Conservation (phyloP, 495 filamentous ascomycete species). For the Immersiella caudata region DNA sequence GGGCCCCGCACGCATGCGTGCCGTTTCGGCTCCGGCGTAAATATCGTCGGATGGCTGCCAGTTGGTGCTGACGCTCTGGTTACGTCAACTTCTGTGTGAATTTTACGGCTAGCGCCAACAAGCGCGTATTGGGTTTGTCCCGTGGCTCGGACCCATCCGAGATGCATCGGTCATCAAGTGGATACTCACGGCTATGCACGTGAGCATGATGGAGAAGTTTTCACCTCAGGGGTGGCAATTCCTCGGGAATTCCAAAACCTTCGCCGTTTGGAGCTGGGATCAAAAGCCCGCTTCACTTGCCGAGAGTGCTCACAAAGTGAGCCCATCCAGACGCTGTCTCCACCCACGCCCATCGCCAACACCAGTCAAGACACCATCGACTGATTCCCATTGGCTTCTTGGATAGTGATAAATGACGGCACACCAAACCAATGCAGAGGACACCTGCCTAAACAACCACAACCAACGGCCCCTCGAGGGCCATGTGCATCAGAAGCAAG, state of each 20-base stretch:
- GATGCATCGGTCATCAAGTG: not conserved
- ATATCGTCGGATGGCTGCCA: not conserved
- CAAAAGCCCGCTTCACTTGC: too few relatives aligned
- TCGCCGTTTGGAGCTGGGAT: too few relatives aligned
- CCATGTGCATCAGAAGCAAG: constrained; percentile 3
- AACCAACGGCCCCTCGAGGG: constrained; percentile 33
- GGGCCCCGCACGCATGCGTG: not conserved
- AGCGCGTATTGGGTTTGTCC: not conserved
- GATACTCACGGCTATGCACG: not conserved
- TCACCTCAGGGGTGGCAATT: too few relatives aligned
- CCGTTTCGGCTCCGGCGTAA: not conserved
- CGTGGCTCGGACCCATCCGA: not conserved
- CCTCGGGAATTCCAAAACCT: too few relatives aligned
- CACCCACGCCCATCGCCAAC: too few relatives aligned
- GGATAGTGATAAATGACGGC: not conserved
- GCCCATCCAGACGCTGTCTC: too few relatives aligned
- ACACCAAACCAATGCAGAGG: constrained; percentile 37
- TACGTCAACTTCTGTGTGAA: not conserved
- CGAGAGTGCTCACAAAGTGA: too few relatives aligned
- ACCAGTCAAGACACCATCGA: too few relatives aligned
- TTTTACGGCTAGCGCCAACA: not conserved
- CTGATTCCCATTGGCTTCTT: too few relatives aligned
- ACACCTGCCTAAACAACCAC: constrained; percentile 49
- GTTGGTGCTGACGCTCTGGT: not conserved
- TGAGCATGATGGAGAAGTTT: too few relatives aligned